phyloP scores from a whole-genome alignment of 441 rosid genomes.

The Syzygium syzygioides region DNA sequence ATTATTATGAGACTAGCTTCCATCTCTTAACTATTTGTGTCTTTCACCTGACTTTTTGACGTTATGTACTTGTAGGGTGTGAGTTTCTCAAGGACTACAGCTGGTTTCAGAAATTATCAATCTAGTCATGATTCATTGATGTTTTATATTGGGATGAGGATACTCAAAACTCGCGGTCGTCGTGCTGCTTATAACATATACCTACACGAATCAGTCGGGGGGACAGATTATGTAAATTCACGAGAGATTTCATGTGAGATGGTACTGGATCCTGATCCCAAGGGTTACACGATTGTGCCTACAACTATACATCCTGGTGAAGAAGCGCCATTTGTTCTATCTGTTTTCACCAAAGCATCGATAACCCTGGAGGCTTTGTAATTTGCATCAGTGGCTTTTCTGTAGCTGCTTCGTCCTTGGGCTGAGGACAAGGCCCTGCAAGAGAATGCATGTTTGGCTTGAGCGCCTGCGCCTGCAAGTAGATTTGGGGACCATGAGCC shows the following conservation, averaged over 20 bases:
- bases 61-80: slow-evolving; percentile 63
- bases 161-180: slow-evolving; percentile 95
- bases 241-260: slow-evolving; percentile 99
- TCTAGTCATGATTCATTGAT: slow-evolving; percentile 95
- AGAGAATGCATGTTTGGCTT: background rate
- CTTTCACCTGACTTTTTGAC: background rate
- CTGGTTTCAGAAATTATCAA: slow-evolving; percentile 96
- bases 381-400: slow-evolving; percentile 15
- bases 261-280: slow-evolving; percentile 99
- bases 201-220: slow-evolving; percentile 99
- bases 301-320: slow-evolving; percentile 99
- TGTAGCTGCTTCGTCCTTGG: background rate
- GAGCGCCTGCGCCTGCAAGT: background rate
- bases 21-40: background rate
- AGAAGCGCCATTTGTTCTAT: slow-evolving; percentile 99
- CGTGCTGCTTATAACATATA: slow-evolving; percentile 97
- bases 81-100: slow-evolving; percentile 93
- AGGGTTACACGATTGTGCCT: slow-evolving; percentile 98
- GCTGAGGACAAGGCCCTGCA: background rate
- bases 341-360: slow-evolving; percentile 95
- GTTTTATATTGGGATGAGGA: slow-evolving; percentile 99
- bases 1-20: background rate
- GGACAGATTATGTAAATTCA: slow-evolving; percentile 98
- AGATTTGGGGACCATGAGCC: background rate
- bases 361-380: slow-evolving; percentile 79